Base-by-base conservation (phyloP, 2,329 filamentous ascomycete species). In the Passalora sequoiae region DNA sequence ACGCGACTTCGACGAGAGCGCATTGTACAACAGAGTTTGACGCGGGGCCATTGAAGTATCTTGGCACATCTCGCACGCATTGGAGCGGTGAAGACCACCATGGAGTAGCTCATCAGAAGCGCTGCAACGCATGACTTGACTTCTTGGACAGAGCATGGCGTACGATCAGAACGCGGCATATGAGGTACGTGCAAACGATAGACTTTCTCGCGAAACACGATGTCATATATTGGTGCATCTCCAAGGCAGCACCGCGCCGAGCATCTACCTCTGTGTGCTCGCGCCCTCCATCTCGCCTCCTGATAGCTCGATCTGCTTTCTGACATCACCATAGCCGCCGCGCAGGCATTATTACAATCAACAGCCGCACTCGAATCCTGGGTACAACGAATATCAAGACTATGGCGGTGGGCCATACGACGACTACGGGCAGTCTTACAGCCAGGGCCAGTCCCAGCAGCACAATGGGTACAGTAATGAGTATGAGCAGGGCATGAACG, bases 91-190 rank as follows among this genome's bases (percentile, higher is more conserved):
- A 17, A 21, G 9, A n/a, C 17, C 8, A 24, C 33, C 9, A 36
- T 36, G 33, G 19, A 36, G 20, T 36, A 36, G 33, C 6, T 7
- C 20, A 17, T n/a, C 33, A 15, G 12, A 24, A 27, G 24, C 24
- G 20, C 8, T 17, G 27, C 38, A 31, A 29, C 12, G 13, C 13
- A 44, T 25, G 40, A n/a, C n/a, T n/a, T n/a, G n/a, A n/a, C n/a
- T n/a, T n/a, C n/a, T n/a, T n/a, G n/a, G n/a, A n/a, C n/a, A n/a
- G n/a, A n/a, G n/a, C n/a, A 58, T 58, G 55, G 55, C 55, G 8
- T 58, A 58, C 44, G 49, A 58, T 36, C 52, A 54, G 39, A 36
- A 50, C 22, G 36, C 53, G 30, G 35, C 52, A 21, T 57, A 58
- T 21, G 48, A 54, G 33, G 33, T 36, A 36, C 33, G 33, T 24